phyloP scores from a whole-genome alignment of 2,329 filamentous ascomycete species.

The Nannizziopsis barbatae region DNA sequence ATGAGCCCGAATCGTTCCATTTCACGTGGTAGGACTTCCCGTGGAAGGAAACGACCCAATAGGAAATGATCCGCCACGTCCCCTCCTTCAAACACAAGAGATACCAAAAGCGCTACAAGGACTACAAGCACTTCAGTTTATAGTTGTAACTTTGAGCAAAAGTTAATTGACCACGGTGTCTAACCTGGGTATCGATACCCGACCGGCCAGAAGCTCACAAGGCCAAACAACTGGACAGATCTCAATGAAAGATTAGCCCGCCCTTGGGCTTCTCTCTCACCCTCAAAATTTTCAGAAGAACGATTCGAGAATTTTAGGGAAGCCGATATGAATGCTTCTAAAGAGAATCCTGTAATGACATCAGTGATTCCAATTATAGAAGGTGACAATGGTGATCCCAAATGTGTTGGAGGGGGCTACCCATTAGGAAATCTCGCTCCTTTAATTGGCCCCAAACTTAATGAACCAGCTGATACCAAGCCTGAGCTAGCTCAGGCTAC shows the following conservation, averaged over 20 bases:
- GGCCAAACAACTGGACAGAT: slow-evolving; percentile 27
- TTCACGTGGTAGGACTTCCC: too few species aligned
- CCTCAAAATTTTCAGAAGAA: slow-evolving; percentile 25
- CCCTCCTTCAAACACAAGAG: background rate
- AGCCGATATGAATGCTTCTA: slow-evolving; percentile 22
- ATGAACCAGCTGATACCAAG: too few species aligned
- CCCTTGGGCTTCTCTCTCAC: slow-evolving; percentile 28
- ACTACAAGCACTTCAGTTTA: slow-evolving; percentile 18
- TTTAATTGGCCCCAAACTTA: slow-evolving; percentile 24
- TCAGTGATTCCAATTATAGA: slow-evolving; percentile 25
- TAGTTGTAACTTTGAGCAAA: slow-evolving; percentile 28
- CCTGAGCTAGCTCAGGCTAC: slow-evolving; percentile 19
- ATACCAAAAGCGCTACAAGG: too few species aligned
- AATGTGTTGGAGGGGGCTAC: slow-evolving; percentile 19
- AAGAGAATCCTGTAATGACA: slow-evolving; percentile 26
- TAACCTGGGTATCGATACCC: slow-evolving; percentile 22
- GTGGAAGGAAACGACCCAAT: too few species aligned
- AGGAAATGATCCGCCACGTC: too few species aligned
- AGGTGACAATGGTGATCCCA: slow-evolving; percentile 15
- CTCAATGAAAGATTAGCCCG: slow-evolving; percentile 21
- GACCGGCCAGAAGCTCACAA: slow-evolving; percentile 18
- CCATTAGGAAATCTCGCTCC: slow-evolving; percentile 29
- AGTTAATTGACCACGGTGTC: slow-evolving; percentile 28
- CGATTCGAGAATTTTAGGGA: slow-evolving; percentile 24
- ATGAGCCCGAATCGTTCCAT: too few species aligned